Conservation (phyloP, 2,329 filamentous ascomycete species). For the Elsinoe arachidis region DNA sequence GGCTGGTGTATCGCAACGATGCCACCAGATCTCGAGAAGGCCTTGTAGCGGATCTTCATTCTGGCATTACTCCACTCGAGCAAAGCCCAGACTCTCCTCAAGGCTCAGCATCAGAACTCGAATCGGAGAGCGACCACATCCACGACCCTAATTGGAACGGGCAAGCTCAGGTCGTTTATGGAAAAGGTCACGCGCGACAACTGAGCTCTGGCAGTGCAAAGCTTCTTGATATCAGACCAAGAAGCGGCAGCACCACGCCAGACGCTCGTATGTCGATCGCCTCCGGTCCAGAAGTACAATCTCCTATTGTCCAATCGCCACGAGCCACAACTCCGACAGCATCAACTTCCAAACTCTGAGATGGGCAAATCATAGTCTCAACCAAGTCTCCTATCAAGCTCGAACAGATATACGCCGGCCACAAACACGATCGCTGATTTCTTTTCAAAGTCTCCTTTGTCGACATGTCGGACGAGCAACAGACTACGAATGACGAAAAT, state of each 20-base stretch:
- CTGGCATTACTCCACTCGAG: slow-evolving; percentile 17
- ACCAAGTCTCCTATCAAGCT: neutral
- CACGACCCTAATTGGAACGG: neutral
- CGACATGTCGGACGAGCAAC: slow-evolving; percentile 6
- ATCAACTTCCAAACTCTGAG: slow-evolving; percentile 2
- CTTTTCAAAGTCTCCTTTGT: slow-evolving; percentile 2
- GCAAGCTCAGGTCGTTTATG: slow-evolving; percentile 26
- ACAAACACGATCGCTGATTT: slow-evolving; percentile 3
- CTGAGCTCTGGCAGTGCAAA: slow-evolving; percentile 72
- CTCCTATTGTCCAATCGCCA: slow-evolving; percentile 2
- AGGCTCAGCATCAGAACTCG: slow-evolving; percentile 18
- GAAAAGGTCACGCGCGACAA: slow-evolving; percentile 55
- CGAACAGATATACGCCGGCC: neutral
- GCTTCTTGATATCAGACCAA: slow-evolving; percentile 52
- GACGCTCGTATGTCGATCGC: slow-evolving; percentile 9
- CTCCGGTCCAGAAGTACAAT: slow-evolving; percentile 3
- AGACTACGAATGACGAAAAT: slow-evolving; percentile 10
- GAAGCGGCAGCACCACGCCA: slow-evolving; percentile 5
- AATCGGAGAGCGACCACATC: neutral
- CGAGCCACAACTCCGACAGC: slow-evolving; percentile 3
- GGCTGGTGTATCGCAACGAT: slow-evolving; percentile 53
- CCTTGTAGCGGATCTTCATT: slow-evolving; percentile 45
- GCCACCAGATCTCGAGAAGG: slow-evolving; percentile 55
- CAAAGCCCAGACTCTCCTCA: slow-evolving; percentile 23
- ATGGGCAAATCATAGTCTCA: neutral